These are phyloP conservation scores for Gnomoniopsis smithogilvyi DNA, from an alignment of 2,329 filamentous ascomycete species.

Conservation along the genomic window DNA sequence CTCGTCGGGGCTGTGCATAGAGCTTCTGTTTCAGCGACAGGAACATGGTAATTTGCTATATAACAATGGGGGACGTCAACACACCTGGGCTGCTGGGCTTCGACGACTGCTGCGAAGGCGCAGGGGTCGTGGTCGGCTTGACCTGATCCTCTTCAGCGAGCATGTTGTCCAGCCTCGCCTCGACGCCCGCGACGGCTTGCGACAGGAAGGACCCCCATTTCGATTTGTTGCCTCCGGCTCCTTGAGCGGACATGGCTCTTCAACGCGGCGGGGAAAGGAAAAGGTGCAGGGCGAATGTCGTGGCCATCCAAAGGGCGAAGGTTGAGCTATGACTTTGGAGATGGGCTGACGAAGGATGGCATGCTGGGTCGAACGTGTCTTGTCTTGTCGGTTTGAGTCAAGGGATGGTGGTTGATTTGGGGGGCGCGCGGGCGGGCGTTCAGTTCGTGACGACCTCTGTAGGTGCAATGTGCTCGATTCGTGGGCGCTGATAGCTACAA, in stretches of 20 bases:
- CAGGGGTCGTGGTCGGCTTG: constrained; percentile 31
- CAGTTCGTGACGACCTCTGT: neutral
- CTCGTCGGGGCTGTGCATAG: constrained; percentile 48
- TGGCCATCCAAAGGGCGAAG: constrained; percentile 17
- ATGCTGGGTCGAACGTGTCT: constrained; percentile 6
- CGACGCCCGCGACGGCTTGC: constrained; percentile 88
- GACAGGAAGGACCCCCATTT: constrained; percentile 81
- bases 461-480: neutral
- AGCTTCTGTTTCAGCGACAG: constrained; percentile 6
- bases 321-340: neutral
- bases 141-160: constrained; percentile 70
- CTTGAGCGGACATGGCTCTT: constrained; percentile 44
- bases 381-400: neutral
- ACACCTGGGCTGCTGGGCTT: constrained; percentile 31
- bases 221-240: constrained; percentile 43
- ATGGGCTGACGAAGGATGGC: constrained; percentile 7
- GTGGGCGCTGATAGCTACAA: neutral
- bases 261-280: neutral
- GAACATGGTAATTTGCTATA: neutral
- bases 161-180: constrained; percentile 89
- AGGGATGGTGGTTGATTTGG: neutral
- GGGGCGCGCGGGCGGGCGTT: neutral
- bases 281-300: constrained; percentile 10
- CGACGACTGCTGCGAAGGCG: constrained; percentile 28
- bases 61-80: neutral